Evolutionary conservation across 164 flowering plant genomes (phyloP), one percentile per base, ranked within the genome.

Genomic region (Chimonanthus salicifolius): DNA sequence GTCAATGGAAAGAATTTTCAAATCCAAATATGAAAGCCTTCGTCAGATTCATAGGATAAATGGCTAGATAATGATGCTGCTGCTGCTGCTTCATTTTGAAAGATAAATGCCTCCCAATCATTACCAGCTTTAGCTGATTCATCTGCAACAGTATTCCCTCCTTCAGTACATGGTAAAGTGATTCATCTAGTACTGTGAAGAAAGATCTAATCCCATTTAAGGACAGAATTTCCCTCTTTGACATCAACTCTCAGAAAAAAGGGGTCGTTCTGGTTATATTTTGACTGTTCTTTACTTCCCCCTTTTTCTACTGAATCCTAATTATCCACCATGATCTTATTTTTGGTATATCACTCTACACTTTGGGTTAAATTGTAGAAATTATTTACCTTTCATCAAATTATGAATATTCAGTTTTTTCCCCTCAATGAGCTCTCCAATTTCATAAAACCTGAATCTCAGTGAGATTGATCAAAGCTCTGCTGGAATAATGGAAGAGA

Each of bases 401-500:
- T 33, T 33, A 33, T 33, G 33, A 33, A 33, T 33, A 33, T 33
- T 33, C 33, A 33, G 46, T 16, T 64, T 64, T 10, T 51, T 18
- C 11, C 49, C 70, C 54, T 49, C 21, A 18, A 6, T 62, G 48
- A 69, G 54, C 49, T 18, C 3, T 70, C 49, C 51, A 70, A 48
- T 20, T 66, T 72, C 18, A 21, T 48, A 66, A 10, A 43, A 58
- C 43, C 63, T 13, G 9, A 60, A 45, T 4, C 11, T 58, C 80
- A 80, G 80, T 71, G 81, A 78, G 69, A 69, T 81, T 43, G 80
- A 77, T 74, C 80, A 73, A 65, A 84, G 76, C 78, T 83, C 94
- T 71, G 73, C 79, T 72, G 92, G 80, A 74, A 83, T 92, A 74
- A 68, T 67, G 75, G 97, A 92, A 83, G 97, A 89, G 46, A 80